Percentiles rank a stretch among this genome's conserved stretches.
Evolutionary conservation across 1,284 basidiomycete genomes (phyloP).

Genomic region (Salmacisia buchloeana): DNA sequence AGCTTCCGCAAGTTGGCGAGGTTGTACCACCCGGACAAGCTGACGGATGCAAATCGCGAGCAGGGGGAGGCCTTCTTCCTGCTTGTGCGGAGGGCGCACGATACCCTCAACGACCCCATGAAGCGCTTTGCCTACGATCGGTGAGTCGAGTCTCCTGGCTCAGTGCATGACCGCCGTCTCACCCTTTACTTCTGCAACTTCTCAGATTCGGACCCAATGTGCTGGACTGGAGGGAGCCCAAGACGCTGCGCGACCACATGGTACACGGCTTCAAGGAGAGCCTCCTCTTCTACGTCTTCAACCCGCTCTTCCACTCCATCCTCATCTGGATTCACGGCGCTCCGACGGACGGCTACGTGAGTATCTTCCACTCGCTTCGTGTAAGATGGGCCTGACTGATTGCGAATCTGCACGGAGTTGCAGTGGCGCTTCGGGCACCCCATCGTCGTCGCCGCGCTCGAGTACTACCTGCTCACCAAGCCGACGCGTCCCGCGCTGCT

Average conservation of each 20-base stretch:
- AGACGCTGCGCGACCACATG: conserved; percentile 66
- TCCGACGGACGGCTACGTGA: conserved; percentile 63
- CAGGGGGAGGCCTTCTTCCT: conserved; percentile 68
- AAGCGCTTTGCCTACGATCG: conserved; percentile 77
- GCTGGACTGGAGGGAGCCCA: conserved; percentile 63
- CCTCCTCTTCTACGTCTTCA: conserved; percentile 67
- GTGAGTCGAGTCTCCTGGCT: conserved; percentile 54
- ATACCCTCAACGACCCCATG: conserved; percentile 70
- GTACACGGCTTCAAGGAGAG: conserved; percentile 64
- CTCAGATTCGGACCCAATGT: conserved; percentile 69
- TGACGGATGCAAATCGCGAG: conserved; percentile 54
- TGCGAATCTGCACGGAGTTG: neutral
- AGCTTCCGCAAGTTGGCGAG: conserved; percentile 71
- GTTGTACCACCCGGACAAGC: conserved; percentile 71
- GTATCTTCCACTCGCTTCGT: conserved; percentile 50
- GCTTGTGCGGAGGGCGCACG: conserved; percentile 67
- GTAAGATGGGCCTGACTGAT: neutral
- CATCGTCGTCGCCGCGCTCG: conserved; percentile 26
- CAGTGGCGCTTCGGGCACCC: conserved; percentile 25
- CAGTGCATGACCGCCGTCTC: neutral
- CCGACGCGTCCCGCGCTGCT: conserved; percentile 52
- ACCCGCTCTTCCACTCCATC: conserved; percentile 61
- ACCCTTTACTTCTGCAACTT: neutral
- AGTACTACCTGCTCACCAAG: conserved; percentile 39
- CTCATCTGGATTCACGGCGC: conserved; percentile 62